Evolutionary conservation across 306 rosid species (phyloP), one percentile per base, ranked within the genome.

Genomic region (Delonix regia): DNA sequence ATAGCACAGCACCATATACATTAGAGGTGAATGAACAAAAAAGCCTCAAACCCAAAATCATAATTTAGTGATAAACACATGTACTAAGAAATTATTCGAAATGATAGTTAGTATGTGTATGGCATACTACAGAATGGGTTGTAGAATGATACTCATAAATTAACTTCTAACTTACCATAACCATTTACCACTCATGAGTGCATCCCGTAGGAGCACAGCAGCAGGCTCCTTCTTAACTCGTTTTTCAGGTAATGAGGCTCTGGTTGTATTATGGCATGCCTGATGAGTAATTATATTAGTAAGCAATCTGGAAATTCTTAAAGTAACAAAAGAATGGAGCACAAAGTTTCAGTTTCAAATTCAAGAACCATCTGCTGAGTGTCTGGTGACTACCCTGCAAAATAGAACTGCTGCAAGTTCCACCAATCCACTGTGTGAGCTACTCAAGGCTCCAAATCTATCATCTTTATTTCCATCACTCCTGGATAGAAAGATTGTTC

Each of bases 101-200:
- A 60, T 7, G 48, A 52, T 55, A 68, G 42, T 30, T 34, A 30
- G 51, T 70, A 62, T 22, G 55, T 61, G 24, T 68, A 60, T 65
- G 61, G 22, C 67, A 78, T 55, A 74, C 61, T 59, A 64, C 56
- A 85, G 24, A 75, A 71, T 77, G 63, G 33, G 53, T 7, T 42
- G 24, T 28, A 57, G 71, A 28, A 42, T 18, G 27, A 36, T 69
- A 61, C 62, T 71, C 44, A 34, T 69, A 69, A 63, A 73, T 66
- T 63, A 78, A 75, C 69, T 42, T 52, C 71, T 38, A 79, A 80
- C 85, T 89, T 92, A 94, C 99, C 99, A 92, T 76, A 94, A 83
- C 99, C 99, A 94, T 85, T 92, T 94, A 39, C 99, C 99, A 81
- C 85, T 59, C 84, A 76, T 82, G 80, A 92, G 97, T 77, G 92